phyloP scores from a whole-genome alignment of 2,329 filamentous ascomycete genomes.

The Neofusicoccum cordaticola region DNA sequence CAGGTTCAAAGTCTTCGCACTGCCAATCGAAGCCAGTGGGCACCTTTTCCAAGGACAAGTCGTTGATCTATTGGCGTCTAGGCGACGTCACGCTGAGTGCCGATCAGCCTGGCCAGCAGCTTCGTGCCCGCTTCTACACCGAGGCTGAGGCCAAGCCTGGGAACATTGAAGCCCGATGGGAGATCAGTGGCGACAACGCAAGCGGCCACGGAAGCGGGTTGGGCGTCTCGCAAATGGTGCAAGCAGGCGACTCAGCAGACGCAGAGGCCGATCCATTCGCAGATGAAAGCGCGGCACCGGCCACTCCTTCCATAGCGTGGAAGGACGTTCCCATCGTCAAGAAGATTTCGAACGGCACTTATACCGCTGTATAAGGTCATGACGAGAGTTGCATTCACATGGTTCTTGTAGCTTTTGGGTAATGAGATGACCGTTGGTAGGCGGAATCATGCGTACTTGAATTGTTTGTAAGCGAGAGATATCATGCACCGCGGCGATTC shows the following conservation, averaged over 20 bases:
- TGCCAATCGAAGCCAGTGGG: conserved; percentile 77
- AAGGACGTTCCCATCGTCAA: conserved; percentile 35
- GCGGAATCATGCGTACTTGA: neutral
- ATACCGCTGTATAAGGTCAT: conserved; percentile 19
- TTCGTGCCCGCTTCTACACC: conserved; percentile 79
- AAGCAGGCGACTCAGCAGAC: conserved; percentile 43
- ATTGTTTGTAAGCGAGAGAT: conserved; percentile 4
- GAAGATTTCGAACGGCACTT: conserved; percentile 38
- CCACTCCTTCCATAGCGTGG: conserved; percentile 29
- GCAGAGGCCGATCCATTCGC: conserved; percentile 68
- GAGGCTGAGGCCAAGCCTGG: conserved; percentile 70
- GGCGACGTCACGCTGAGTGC: conserved; percentile 67
- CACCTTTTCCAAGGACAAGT: conserved; percentile 75
- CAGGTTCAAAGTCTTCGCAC: conserved; percentile 57
- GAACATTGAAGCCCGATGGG: conserved; percentile 80
- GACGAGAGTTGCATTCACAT: neutral
- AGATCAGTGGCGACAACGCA: conserved; percentile 56
- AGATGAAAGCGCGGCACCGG: conserved; percentile 49
- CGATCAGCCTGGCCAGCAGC: conserved; percentile 62
- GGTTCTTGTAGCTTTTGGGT: conserved; percentile 5
- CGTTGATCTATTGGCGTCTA: conserved; percentile 76
- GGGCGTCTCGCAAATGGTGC: conserved; percentile 45
- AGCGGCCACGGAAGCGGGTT: conserved; percentile 60
- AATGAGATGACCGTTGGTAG: conserved; percentile 7
- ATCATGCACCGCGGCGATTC: conserved; percentile 1